Base-by-base conservation (phyloP, 768 basidiomycete species). In the Pleurotus citrinopileatus region DNA sequence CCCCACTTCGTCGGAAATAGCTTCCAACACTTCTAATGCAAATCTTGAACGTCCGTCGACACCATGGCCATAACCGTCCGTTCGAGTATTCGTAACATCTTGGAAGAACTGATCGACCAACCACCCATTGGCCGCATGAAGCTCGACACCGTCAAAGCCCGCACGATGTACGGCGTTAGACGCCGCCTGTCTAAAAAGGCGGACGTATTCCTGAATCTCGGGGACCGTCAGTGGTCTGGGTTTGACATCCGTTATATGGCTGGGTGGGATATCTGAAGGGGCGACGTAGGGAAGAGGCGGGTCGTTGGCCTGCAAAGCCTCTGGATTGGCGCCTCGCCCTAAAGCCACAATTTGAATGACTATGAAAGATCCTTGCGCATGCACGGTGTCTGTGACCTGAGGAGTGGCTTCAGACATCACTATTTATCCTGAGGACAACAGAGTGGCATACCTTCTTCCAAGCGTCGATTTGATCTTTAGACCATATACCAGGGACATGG, bases 31-130 rank as follows among this genome's bases (percentile, higher is more conserved):
- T 55, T 84, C 81, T 6, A 84, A 66, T 0, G 66, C 60, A 63
- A 90, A 89, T 22, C 80, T 72, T 0, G 73, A 69, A 3, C 89
- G 71, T 52, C 78, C 80, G 63, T 85, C 79, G 26, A 87, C 67
- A 40, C 76, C 77, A 1, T 88, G 88, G 0, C 88, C 88, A 64
- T 85, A 91, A 40, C 75, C 69, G 62, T 89, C 87, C 7, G 76
- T 80, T 12, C 85, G 74, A 3, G 73, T 61, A 65, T 88, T 88
- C 32, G 70, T 71, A n/a, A 71, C 61, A 22, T 77, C 70, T 59
- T 85, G 81, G 6, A 83, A 55, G 71, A 88, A 87, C 63, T 87
- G 83, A 60, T 87, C 82, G n/a, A 76, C 51, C 8, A 84, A 63
- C 54, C 78, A 79, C 0, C 76, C 74, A 53, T 79, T 76, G 50